Conservation (phyloP, 305 asterid genomes). For the Fraxinus sp. region DNA sequence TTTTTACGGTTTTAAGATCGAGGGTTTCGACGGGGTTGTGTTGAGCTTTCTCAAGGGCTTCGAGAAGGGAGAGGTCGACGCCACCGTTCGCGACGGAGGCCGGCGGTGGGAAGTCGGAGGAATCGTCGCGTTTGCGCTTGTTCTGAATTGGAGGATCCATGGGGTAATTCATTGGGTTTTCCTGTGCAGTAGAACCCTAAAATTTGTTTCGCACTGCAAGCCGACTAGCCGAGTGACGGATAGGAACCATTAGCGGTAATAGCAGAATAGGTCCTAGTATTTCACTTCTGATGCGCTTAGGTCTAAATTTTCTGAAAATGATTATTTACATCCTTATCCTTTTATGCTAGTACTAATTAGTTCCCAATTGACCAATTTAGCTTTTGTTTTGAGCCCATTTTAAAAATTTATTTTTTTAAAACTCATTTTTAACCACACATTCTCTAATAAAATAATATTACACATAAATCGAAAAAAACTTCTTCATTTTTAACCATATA, state of each 20-base stretch:
- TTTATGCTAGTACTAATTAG: neutral
- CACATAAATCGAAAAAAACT: too few species aligned
- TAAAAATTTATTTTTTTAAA: too few species aligned
- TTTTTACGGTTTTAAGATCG: constrained; percentile 82
- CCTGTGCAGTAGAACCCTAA: neutral
- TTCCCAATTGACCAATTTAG: neutral
- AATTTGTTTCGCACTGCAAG: neutral
- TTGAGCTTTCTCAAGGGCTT: constrained; percentile 84
- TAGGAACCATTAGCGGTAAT: neutral
- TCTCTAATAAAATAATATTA: too few species aligned
- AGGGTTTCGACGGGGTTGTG: constrained; percentile 68
- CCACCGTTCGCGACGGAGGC: constrained; percentile 27
- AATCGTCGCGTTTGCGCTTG: constrained; percentile 62
- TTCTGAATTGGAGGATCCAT: constrained; percentile 39
- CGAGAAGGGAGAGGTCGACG: constrained; percentile 78
- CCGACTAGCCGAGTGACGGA: neutral
- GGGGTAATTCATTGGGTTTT: neutral
- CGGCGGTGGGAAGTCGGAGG: constrained; percentile 33
- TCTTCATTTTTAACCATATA: too few species aligned
- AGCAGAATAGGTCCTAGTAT: neutral
- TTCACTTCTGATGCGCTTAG: neutral
- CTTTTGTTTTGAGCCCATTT: too few species aligned
- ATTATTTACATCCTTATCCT: neutral
- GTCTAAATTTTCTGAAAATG: neutral
- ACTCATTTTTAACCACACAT: too few species aligned